These are phyloP conservation scores for Mycena filopes DNA, from an alignment of 768 basidiomycete genomes.

Conservation along the genomic window DNA sequence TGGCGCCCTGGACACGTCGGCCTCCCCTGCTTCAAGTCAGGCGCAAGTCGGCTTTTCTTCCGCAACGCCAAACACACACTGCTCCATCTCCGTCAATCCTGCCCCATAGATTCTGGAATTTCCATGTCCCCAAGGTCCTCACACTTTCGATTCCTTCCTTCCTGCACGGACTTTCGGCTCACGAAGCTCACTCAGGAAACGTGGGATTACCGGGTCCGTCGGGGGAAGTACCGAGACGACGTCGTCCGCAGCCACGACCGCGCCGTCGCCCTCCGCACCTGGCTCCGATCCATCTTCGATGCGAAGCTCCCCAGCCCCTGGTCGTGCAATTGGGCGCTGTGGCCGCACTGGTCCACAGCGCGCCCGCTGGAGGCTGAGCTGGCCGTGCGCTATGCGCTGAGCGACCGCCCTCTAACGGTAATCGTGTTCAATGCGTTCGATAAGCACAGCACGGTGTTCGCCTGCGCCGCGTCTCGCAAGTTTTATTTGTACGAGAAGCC, in stretches of 20 bases:
- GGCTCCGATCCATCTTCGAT: not conserved
- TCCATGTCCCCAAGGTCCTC: no score
- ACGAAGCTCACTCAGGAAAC: no score
- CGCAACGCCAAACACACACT: no score
- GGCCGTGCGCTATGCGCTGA: not conserved
- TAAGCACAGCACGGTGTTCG: not conserved
- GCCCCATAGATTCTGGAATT: no score
- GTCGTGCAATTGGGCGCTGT: slow-evolving; percentile 12
- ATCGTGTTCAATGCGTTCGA: slow-evolving; percentile 5
- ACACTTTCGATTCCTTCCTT: no score
- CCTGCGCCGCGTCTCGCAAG: not conserved
- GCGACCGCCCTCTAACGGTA: not conserved
- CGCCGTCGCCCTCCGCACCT: not conserved
- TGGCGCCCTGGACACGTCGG: no score
- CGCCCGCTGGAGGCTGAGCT: not conserved
- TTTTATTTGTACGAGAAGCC: slow-evolving; percentile 6
- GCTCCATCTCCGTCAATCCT: no score
- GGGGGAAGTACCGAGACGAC: not conserved
- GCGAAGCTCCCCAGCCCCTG: not conserved
- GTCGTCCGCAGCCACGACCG: not conserved
- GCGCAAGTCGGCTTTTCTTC: no score
- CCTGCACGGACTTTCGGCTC: no score
- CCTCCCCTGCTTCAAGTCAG: no score
- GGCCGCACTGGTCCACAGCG: not conserved
- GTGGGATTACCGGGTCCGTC: slow-evolving; percentile 5